These are phyloP conservation scores for Breviolum minutum DNA, from an alignment of 73 alveolate genomes.

Conservation along the genomic window DNA sequence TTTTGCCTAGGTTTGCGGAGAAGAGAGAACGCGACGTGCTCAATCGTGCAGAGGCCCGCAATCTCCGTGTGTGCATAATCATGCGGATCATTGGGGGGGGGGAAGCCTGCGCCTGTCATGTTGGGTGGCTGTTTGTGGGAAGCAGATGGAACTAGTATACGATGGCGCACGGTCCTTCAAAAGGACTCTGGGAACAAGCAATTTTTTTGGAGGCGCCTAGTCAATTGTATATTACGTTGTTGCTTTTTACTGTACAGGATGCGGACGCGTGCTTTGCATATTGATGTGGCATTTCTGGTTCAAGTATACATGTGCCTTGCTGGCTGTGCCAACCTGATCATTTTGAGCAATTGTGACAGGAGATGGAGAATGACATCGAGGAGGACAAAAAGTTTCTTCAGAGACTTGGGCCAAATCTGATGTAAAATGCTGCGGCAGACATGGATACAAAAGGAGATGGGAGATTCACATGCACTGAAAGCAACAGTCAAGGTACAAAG, in stretches of 20 bases:
- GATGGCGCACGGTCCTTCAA: background rate
- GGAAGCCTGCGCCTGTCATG: too few relatives aligned
- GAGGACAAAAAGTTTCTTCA: constrained; percentile 63
- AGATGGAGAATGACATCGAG: constrained; percentile 84
- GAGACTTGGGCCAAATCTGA: background rate
- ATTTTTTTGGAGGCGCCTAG: too few relatives aligned
- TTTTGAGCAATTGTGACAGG: background rate
- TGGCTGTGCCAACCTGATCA: too few relatives aligned
- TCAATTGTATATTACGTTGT: background rate
- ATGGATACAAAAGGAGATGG: background rate
- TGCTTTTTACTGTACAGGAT: background rate
- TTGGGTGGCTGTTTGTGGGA: background rate
- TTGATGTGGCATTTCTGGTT: too few relatives aligned
- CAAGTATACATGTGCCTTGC: too few relatives aligned
- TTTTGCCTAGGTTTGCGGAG: constrained; percentile 1
- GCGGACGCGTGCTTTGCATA: too few relatives aligned
- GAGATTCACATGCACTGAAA: background rate
- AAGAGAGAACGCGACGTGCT: constrained; percentile 51
- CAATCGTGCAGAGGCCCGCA: constrained; percentile 64
- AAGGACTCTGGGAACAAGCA: background rate
- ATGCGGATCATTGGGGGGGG: background rate
- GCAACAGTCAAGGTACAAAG: too few relatives aligned
- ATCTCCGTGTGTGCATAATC: too few relatives aligned
- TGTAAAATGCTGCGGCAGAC: background rate
- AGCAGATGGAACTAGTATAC: background rate